Percentiles rank a stretch among this genome's conserved stretches.
phyloP scores from a whole-genome alignment of 2,329 filamentous ascomycete genomes.

The Neonectria hederae region DNA sequence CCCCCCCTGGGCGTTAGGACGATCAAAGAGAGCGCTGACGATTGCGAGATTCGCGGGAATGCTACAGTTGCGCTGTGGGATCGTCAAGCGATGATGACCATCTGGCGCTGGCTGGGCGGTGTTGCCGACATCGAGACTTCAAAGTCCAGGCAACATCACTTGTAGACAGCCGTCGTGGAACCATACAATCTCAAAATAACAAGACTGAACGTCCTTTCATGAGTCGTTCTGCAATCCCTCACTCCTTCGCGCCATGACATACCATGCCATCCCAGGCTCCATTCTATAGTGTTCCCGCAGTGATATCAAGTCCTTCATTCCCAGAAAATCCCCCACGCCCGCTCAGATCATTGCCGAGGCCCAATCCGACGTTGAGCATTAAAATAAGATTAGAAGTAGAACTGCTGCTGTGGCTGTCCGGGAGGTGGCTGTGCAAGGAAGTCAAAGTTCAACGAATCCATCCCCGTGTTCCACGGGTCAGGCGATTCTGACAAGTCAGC shows the following conservation, averaged over 20 bases:
- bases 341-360: not conserved
- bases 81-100: constrained; percentile 25
- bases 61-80: constrained; percentile 12
- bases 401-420: constrained; percentile 66
- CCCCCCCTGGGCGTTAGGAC: constrained; percentile 50
- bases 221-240: constrained; percentile 3
- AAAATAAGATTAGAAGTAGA: constrained; percentile 59
- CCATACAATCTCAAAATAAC: constrained; percentile 12
- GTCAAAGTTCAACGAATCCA: constrained; percentile 68
- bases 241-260: constrained; percentile 19
- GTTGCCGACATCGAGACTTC: not conserved
- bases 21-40: constrained; percentile 66
- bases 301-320: not conserved
- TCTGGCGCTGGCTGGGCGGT: constrained; percentile 2
- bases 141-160: constrained; percentile 6
- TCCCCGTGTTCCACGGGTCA: constrained; percentile 65
- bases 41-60: constrained; percentile 30
- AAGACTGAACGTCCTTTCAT: constrained; percentile 8
- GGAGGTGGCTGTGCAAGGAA: constrained; percentile 68
- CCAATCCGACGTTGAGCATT: not conserved
- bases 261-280: constrained; percentile 7
- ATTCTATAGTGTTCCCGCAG: constrained; percentile 10
- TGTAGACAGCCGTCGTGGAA: constrained; percentile 10
- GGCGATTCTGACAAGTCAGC: constrained; percentile 60
- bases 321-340: constrained; percentile 2